These are phyloP conservation scores for Aurifilum marmelostoma DNA, from an alignment of 2,329 filamentous ascomycete species.

Conservation along the genomic window DNA sequence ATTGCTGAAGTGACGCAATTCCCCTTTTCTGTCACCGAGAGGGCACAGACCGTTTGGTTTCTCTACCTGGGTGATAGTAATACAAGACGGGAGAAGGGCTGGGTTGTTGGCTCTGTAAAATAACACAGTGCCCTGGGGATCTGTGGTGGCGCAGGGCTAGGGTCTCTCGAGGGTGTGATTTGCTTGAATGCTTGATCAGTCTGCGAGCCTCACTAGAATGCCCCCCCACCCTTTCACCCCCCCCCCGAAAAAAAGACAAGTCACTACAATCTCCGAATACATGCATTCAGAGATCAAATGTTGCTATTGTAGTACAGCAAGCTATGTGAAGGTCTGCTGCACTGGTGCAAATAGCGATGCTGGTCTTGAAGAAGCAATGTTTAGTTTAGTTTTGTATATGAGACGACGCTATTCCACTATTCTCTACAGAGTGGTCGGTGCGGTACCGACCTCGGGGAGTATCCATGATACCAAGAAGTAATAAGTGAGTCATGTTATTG, in stretches of 20 bases:
- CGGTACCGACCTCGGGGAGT: not conserved
- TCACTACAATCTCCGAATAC: no score
- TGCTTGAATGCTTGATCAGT: not conserved
- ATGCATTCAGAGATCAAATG: not conserved
- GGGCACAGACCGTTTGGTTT: not conserved
- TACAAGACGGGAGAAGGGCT: not conserved
- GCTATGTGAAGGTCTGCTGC: not conserved
- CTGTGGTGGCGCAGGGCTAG: not conserved
- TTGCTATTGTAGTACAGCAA: not conserved
- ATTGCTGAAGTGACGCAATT: not conserved
- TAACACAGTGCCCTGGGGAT: not conserved
- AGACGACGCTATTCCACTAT: not conserved
- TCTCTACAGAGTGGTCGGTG: not conserved
- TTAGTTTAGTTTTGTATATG: not conserved
- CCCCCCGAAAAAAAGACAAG: no score
- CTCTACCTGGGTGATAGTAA: not conserved
- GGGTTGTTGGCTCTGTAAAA: not conserved
- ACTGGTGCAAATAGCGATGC: not conserved
- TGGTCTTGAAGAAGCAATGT: not conserved
- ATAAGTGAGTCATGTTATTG: not conserved
- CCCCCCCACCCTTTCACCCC: no score
- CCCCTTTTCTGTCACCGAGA: not conserved
- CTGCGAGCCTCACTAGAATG: not conserved
- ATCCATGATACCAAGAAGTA: not conserved
- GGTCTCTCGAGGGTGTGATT: not conserved